phyloP scores from a whole-genome alignment of 768 basidiomycete genomes.

The Gyrodon lividus region DNA sequence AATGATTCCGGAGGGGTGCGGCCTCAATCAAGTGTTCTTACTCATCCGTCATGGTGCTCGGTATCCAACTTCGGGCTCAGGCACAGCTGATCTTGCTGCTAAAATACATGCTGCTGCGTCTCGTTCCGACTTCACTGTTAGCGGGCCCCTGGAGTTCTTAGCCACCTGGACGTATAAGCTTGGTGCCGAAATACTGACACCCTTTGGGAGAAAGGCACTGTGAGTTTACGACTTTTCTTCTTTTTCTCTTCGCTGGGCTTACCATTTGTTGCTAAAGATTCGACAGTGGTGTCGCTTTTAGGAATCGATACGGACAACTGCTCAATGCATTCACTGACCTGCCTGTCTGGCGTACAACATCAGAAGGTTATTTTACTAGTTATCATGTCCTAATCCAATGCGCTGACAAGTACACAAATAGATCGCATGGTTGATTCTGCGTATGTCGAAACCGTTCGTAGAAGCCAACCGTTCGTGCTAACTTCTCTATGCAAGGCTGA shows the following conservation, averaged over 20 bases:
- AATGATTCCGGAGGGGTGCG: constrained; percentile 45
- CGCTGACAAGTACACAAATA: background rate
- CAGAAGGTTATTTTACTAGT: constrained; percentile 32
- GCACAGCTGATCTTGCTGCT: constrained; percentile 28
- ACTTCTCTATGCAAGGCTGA: constrained; percentile 30
- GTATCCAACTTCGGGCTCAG: constrained; percentile 37
- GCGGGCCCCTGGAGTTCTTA: constrained; percentile 41
- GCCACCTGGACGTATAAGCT: constrained; percentile 47
- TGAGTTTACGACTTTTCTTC: constrained; percentile 1
- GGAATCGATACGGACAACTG: constrained; percentile 47
- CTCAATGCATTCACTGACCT: constrained; percentile 41
- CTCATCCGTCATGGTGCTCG: constrained; percentile 43
- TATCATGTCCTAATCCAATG: no score
- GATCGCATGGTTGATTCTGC: constrained; percentile 37
- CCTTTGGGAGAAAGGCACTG: constrained; percentile 46
- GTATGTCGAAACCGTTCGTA: constrained; percentile 11
- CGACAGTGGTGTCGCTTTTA: constrained; percentile 43
- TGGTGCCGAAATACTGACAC: constrained; percentile 46
- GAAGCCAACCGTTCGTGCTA: constrained; percentile 14
- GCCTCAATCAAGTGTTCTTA: constrained; percentile 43
- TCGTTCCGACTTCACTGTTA: constrained; percentile 29
- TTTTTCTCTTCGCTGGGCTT: background rate
- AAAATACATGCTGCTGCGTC: constrained; percentile 23
- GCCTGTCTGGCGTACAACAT: constrained; percentile 51
- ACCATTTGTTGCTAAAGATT: constrained; percentile 21